Evolutionary conservation across 768 basidiomycete genomes (phyloP).

Genomic region (Mrakia hoshinonis): DNA sequence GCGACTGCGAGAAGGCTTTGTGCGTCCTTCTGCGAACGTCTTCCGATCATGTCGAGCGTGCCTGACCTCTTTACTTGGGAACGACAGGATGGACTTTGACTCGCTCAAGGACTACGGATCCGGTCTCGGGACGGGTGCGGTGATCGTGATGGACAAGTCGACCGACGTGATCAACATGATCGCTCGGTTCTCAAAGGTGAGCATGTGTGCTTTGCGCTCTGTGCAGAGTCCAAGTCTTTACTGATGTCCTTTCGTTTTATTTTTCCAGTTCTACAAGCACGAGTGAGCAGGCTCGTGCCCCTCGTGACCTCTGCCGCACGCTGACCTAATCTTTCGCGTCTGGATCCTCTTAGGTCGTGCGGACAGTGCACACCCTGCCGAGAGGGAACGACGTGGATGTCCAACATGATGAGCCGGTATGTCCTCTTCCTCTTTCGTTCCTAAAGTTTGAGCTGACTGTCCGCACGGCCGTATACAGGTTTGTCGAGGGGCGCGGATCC

Average conservation of each 20-base stretch:
- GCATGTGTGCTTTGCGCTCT: too few relatives aligned
- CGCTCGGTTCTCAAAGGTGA: slow-evolving; percentile 75
- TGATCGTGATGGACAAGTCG: slow-evolving; percentile 98
- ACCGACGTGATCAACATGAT: slow-evolving; percentile 92
- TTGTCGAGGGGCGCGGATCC: slow-evolving; percentile 85
- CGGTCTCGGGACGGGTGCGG: slow-evolving; percentile 95
- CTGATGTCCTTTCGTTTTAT: not conserved
- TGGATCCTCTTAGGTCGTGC: slow-evolving; percentile 51
- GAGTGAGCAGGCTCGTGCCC: slow-evolving; percentile 43
- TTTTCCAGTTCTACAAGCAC: slow-evolving; percentile 81
- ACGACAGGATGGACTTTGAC: slow-evolving; percentile 86
- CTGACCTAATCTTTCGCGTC: not conserved
- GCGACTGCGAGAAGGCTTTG: slow-evolving; percentile 78
- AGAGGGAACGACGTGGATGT: slow-evolving; percentile 89
- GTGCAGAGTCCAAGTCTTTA: not conserved
- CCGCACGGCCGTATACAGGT: slow-evolving; percentile 31
- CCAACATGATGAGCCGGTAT: slow-evolving; percentile 95
- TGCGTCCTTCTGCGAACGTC: slow-evolving; percentile 45
- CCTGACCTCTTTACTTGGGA: slow-evolving; percentile 35
- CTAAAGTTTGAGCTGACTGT: not conserved
- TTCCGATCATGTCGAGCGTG: slow-evolving; percentile 54
- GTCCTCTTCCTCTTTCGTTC: not conserved
- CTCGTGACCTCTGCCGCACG: not conserved
- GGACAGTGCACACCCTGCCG: slow-evolving; percentile 89
- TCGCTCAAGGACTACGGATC: slow-evolving; percentile 91